Conservation (phyloP, 768 basidiomycete genomes). For the Cystobasidium tubakii region DNA sequence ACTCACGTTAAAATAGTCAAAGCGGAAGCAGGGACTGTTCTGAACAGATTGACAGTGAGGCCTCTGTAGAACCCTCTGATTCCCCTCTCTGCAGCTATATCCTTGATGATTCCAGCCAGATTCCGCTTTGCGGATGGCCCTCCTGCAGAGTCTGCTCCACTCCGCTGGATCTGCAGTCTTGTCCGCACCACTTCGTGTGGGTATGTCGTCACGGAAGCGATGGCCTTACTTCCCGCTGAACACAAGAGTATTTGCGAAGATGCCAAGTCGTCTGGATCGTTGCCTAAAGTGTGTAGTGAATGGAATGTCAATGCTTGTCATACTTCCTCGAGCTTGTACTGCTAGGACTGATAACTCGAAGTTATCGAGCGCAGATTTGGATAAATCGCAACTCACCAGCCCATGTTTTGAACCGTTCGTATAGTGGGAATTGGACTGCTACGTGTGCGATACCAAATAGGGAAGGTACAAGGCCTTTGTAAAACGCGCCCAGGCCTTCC, state of each 20-base stretch:
- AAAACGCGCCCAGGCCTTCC: conserved; percentile 83
- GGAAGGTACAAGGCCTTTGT: conserved; percentile 87
- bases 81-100: conserved; percentile 73
- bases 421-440: conserved; percentile 93
- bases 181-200: conserved; percentile 99
- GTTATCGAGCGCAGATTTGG: too few species aligned
- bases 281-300: conserved; percentile 38
- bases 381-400: conserved; percentile 60
- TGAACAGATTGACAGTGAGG: conserved; percentile 81
- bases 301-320: too few species aligned
- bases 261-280: conserved; percentile 52
- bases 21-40: conserved; percentile 93
- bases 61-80: conserved; percentile 88
- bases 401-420: conserved; percentile 81
- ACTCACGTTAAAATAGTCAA: conserved; percentile 88
- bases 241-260: conserved; percentile 70
- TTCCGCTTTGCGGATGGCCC: conserved; percentile 45
- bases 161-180: conserved; percentile 68
- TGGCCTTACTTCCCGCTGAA: conserved; percentile 91
- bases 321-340: too few species aligned
- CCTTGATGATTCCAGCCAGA: conserved; percentile 65
- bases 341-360: too few species aligned
- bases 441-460: conserved; percentile 89
- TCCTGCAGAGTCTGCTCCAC: conserved; percentile 7
- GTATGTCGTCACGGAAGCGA: conserved; percentile 88